These are phyloP conservation scores for Solanum megistacrolobum DNA, from an alignment of 257 asterid species.

Conservation along the genomic window DNA sequence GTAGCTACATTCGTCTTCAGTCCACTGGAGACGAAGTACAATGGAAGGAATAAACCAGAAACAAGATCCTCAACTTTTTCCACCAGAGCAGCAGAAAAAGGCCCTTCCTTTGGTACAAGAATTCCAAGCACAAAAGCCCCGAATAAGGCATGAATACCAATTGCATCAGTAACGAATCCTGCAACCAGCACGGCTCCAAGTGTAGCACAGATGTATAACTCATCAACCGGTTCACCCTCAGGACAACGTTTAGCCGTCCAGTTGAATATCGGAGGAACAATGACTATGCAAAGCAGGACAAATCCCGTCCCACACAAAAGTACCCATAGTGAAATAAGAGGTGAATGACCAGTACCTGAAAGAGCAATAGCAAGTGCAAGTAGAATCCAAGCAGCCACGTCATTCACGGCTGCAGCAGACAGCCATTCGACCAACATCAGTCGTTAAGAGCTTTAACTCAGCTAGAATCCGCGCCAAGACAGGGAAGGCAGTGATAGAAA, in stretches of 20 bases:
- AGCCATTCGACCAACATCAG: conserved; percentile 24
- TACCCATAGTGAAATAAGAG: conserved; percentile 22
- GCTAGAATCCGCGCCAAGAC: conserved; percentile 29
- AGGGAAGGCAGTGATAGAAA: conserved; percentile 31
- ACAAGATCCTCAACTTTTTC: conserved; percentile 40
- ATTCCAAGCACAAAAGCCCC: conserved; percentile 28
- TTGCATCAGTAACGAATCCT: conserved; percentile 18
- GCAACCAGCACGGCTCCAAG: conserved; percentile 15
- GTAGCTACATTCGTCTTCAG: conserved; percentile 30
- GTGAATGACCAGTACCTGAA: conserved; percentile 12
- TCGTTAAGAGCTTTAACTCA: conserved; percentile 23
- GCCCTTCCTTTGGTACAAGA: conserved; percentile 30
- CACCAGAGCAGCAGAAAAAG: conserved; percentile 24
- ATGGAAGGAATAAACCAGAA: conserved; percentile 31
- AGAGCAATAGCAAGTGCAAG: conserved; percentile 22
- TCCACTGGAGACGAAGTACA: conserved; percentile 40
- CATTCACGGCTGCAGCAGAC: conserved; percentile 25
- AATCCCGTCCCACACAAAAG: conserved; percentile 16
- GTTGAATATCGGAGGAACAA: conserved; percentile 15
- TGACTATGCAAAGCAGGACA: not conserved
- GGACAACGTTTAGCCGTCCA: conserved; percentile 17
- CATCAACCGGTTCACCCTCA: conserved; percentile 21
- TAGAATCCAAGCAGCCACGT: conserved; percentile 24
- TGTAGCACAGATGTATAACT: conserved; percentile 15
- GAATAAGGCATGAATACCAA: conserved; percentile 28